Conservation (phyloP, 2,329 filamentous ascomycete genomes). For the Pseudogymnoascus sp. region DNA sequence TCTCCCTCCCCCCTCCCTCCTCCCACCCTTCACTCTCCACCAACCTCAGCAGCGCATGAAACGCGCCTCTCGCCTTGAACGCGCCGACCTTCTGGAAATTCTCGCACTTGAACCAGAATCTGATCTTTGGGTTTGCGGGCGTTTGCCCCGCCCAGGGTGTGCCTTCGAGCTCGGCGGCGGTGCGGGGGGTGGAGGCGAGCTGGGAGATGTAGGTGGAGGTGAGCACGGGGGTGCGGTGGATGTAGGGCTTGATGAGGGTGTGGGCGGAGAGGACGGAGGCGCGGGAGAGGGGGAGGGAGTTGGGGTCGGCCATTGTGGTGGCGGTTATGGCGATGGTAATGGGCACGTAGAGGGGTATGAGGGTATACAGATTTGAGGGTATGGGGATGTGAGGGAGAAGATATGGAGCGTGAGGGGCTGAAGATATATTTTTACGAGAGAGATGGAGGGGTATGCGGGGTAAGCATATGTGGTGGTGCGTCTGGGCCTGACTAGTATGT, state of each 20-base stretch:
- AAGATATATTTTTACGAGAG: neutral
- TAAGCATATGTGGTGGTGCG: neutral
- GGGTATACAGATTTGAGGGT: neutral
- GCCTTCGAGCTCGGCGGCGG: conserved; percentile 42
- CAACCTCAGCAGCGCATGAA: conserved; percentile 71
- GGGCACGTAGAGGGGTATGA: neutral
- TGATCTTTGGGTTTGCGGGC: conserved; percentile 58
- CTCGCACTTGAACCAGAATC: conserved; percentile 92
- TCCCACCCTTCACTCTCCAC: conserved; percentile 55
- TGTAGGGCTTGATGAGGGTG: conserved; percentile 61
- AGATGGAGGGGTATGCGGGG: conserved; percentile 2
- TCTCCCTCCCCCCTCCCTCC: conserved; percentile 49
- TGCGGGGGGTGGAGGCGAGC: conserved; percentile 67
- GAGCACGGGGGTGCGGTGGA: conserved; percentile 78
- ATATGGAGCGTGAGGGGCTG: neutral
- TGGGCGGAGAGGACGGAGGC: conserved; percentile 66
- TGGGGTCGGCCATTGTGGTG: conserved; percentile 45
- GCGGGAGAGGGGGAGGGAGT: conserved; percentile 60
- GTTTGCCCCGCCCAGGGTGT: conserved; percentile 50
- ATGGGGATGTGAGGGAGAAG: neutral
- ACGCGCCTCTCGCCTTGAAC: conserved; percentile 87
- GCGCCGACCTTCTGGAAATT: conserved; percentile 86
- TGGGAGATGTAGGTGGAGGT: conserved; percentile 68
- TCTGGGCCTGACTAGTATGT: neutral
- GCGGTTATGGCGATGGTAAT: neutral